Conservation (phyloP, 768 basidiomycete genomes). For the Baorangia bicolor region DNA sequence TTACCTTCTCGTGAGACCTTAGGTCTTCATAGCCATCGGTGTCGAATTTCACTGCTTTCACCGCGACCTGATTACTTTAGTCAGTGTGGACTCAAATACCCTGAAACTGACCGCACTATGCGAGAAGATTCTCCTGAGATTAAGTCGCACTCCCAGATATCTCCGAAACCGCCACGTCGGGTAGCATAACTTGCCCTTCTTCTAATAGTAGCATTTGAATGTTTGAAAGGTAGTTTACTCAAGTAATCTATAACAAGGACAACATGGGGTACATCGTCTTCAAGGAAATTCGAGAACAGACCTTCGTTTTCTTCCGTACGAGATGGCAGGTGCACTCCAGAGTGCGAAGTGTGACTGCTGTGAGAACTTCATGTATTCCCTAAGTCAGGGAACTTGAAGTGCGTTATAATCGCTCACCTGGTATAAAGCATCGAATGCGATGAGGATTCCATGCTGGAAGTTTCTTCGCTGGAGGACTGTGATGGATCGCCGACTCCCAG, state of each 20-base stretch:
- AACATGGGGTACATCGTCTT: background rate
- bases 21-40: background rate
- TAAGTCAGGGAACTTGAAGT: background rate
- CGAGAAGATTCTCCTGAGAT: background rate
- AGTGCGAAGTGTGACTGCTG: conserved; percentile 13
- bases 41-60: conserved; percentile 15
- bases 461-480: conserved; percentile 1
- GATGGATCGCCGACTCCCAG: background rate
- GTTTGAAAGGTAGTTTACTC: conserved; percentile 5
- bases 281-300: background rate
- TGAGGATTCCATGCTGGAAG: background rate
- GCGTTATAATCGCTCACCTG: conserved; percentile 7
- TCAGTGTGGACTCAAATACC: background rate
- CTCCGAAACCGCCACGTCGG: conserved; percentile 15
- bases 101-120: background rate
- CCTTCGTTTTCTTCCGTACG: conserved; percentile 8
- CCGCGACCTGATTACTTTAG: conserved; percentile 15
- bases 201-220: background rate
- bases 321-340: conserved; percentile 6
- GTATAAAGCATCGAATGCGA: background rate
- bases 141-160: conserved; percentile 28
- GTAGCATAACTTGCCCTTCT: conserved; percentile 6
- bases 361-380: background rate
- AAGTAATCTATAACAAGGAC: conserved; percentile 1
- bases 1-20: conserved; percentile 14